Percentiles rank a stretch among this genome's conserved stretches.
These are phyloP conservation scores for Boletus subparvulus DNA, from an alignment of 768 basidiomycete species.

Conservation along the genomic window DNA sequence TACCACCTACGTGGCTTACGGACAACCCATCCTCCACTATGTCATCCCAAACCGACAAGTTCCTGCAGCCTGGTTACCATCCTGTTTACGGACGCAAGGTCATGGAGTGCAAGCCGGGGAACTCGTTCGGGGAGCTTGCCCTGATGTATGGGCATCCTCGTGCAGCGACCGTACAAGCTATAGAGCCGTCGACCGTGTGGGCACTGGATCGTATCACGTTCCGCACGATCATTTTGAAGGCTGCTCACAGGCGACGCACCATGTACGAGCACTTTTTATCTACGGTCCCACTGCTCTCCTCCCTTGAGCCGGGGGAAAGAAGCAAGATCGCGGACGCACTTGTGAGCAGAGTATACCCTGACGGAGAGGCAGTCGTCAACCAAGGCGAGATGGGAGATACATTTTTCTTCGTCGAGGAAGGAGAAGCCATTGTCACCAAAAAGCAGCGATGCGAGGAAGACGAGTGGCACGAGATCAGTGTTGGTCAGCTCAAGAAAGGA, in stretches of 20 bases:
- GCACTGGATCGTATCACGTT: constrained; percentile 96
- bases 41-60: constrained; percentile 48
- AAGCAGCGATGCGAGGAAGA: constrained; percentile 58
- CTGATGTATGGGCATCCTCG: constrained; percentile 98
- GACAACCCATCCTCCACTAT: constrained; percentile 40
- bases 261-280: constrained; percentile 97
- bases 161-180: constrained; percentile 88
- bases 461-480: constrained; percentile 59
- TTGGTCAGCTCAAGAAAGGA: constrained; percentile 79
- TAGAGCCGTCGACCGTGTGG: constrained; percentile 85
- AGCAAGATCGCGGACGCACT: constrained; percentile 98
- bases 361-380: constrained; percentile 84
- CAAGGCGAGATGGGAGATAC: constrained; percentile 97
- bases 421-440: constrained; percentile 86
- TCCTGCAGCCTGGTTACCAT: constrained; percentile 64
- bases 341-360: constrained; percentile 74
- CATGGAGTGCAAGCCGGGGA: constrained; percentile 78
- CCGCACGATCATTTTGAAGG: constrained; percentile 94
- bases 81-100: constrained; percentile 79
- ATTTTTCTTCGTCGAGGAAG: constrained; percentile 97
- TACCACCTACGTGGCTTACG: constrained; percentile 58
- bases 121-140: constrained; percentile 93
- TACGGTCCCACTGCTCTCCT: constrained; percentile 84
- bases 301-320: constrained; percentile 82
- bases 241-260: constrained; percentile 84